Evolutionary conservation across 2,329 filamentous ascomycete species (phyloP).

Genomic region (Fusarium sp.): DNA sequence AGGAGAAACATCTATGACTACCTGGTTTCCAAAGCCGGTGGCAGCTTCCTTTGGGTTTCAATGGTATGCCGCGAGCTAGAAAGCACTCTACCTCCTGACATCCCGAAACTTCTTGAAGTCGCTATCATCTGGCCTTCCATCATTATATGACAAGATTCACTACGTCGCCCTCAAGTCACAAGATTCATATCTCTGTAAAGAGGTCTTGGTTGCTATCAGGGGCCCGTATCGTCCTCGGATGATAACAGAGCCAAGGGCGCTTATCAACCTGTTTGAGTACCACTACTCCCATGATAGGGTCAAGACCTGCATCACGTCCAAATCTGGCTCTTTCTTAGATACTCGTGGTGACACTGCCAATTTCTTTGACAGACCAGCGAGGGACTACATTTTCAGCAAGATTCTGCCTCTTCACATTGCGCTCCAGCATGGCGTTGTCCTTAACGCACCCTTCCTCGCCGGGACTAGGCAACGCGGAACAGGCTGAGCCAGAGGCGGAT

Average conservation of each 20-base stretch:
- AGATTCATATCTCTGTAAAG: fast-evolving
- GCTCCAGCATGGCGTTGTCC: background rate
- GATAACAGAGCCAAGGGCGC: background rate
- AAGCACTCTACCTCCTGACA: background rate
- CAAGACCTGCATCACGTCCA: background rate
- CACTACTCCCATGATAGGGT: too few relatives aligned
- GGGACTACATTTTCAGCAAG: background rate
- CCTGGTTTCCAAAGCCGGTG: background rate
- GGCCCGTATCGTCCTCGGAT: too few relatives aligned
- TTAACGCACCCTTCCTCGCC: background rate
- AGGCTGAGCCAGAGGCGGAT: background rate
- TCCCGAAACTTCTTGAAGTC: background rate
- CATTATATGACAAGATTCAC: background rate
- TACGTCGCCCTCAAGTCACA: background rate
- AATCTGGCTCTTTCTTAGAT: background rate
- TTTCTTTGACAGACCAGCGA: background rate
- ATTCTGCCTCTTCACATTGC: background rate
- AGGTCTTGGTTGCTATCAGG: too few relatives aligned
- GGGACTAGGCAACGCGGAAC: background rate
- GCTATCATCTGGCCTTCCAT: background rate
- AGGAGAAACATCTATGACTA: background rate
- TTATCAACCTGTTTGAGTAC: background rate
- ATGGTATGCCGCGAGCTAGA: background rate
- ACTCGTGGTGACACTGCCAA: background rate
- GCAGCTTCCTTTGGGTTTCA: background rate